Conservation (phyloP, 2,329 filamentous ascomycete genomes). For the Scolecobasidium constrictum region DNA sequence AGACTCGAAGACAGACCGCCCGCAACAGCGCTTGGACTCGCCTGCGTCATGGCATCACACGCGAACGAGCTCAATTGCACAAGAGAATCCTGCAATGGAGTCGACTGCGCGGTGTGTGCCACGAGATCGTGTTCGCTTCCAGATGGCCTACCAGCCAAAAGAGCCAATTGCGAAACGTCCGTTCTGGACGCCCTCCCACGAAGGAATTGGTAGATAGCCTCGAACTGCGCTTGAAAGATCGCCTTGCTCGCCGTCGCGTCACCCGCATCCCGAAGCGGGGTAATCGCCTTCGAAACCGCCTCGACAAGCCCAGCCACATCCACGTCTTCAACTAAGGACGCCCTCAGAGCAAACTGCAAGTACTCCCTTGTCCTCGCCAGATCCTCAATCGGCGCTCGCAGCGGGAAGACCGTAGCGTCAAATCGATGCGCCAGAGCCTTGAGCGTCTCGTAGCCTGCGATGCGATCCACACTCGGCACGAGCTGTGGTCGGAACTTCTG, state of each 20-base stretch:
- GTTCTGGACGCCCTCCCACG: too few species aligned
- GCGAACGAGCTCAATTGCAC: too few species aligned
- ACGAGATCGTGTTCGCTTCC: too few species aligned
- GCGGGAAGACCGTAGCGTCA: constrained; percentile 19
- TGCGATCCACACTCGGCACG: constrained; percentile 26
- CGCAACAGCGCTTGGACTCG: background rate
- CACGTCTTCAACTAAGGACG: background rate
- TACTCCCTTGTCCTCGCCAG: constrained; percentile 2
- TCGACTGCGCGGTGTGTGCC: too few species aligned
- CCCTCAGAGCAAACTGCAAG: background rate
- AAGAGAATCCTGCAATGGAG: too few species aligned
- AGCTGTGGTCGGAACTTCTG: constrained; percentile 53
- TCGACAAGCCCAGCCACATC: constrained; percentile 2
- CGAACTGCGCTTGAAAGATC: constrained; percentile 34
- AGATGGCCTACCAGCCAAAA: too few species aligned
- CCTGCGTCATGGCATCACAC: background rate
- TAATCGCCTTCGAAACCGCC: constrained; percentile 1
- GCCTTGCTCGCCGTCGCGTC: background rate
- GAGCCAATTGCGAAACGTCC: too few species aligned
- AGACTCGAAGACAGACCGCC: constrained; percentile 1
- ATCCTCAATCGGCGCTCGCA: constrained; percentile 1
- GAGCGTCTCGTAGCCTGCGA: constrained; percentile 29
- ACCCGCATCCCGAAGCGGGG: background rate
- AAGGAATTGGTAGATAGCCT: constrained; percentile 34
- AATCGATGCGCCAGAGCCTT: constrained; percentile 36